Conservation (phyloP, 202 grass and related monocot genomes). For the Dendrocalamus latiflorus region DNA sequence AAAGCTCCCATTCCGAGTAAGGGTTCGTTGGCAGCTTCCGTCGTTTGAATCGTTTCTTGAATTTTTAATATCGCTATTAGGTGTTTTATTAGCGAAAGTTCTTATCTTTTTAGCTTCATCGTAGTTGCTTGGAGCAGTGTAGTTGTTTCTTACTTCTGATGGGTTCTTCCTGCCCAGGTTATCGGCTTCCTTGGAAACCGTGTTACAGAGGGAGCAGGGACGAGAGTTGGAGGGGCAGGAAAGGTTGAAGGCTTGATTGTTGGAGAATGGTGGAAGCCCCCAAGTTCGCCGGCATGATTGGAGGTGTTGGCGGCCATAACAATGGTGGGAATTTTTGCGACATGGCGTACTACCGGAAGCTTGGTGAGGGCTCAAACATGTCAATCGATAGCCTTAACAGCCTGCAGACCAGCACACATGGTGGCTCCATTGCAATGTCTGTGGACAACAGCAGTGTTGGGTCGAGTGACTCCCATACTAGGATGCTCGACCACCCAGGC, state of each 20-base stretch:
- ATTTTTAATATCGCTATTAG: background rate
- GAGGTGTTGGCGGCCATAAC: conserved; percentile 23
- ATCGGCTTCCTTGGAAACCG: background rate
- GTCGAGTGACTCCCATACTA: conserved; percentile 41
- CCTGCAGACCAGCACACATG: conserved; percentile 51
- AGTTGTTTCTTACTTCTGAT: background rate
- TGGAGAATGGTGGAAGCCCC: conserved; percentile 56
- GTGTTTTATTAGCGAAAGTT: background rate
- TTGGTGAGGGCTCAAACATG: conserved; percentile 68
- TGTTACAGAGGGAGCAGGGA: background rate
- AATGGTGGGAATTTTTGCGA: conserved; percentile 38
- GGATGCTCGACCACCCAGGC: conserved; percentile 55
- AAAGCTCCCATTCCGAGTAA: background rate
- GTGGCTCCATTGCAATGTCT: conserved; percentile 56
- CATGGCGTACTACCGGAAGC: conserved; percentile 65
- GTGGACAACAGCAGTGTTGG: conserved; percentile 51
- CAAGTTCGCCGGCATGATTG: conserved; percentile 41
- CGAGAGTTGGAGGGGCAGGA: background rate
- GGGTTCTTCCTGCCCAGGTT: background rate
- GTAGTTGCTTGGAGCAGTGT: background rate
- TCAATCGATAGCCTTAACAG: conserved; percentile 57
- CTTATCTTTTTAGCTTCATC: background rate
- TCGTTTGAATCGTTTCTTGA: too few relatives aligned
- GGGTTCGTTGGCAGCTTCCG: too few relatives aligned
- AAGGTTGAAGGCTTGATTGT: too few relatives aligned